These are phyloP conservation scores for Lactarius evosmus DNA, from an alignment of 768 basidiomycete species.

Conservation along the genomic window DNA sequence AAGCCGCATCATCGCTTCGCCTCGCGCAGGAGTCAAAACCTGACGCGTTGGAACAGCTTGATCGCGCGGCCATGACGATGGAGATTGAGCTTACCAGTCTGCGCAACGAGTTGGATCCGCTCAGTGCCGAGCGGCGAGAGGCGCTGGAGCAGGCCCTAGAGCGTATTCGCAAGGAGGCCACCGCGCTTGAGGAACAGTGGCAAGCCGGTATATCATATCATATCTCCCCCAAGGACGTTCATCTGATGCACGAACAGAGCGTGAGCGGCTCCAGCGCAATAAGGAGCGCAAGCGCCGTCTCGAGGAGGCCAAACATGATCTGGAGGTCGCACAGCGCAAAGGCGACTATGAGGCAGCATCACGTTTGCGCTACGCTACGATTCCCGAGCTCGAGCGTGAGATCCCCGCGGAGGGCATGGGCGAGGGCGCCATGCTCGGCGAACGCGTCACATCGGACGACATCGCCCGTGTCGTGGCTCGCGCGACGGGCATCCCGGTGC, in stretches of 20 bases:
- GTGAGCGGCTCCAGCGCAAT: constrained; percentile 61
- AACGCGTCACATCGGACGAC: constrained; percentile 84
- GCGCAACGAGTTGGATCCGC: constrained; percentile 83
- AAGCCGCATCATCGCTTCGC: constrained; percentile 82
- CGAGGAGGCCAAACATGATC: constrained; percentile 79
- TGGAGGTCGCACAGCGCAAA: constrained; percentile 85
- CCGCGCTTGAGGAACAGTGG: constrained; percentile 64
- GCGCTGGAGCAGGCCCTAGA: constrained; percentile 65
- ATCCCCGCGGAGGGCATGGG: constrained; percentile 53
- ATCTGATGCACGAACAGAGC: constrained; percentile 44
- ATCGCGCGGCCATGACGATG: constrained; percentile 79
- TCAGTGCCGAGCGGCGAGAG: constrained; percentile 68
- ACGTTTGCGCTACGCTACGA: constrained; percentile 77
- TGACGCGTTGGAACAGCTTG: constrained; percentile 75
- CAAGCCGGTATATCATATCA: constrained; percentile 51
- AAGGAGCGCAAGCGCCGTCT: constrained; percentile 62
- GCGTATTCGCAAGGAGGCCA: constrained; percentile 60
- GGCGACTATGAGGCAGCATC: constrained; percentile 85
- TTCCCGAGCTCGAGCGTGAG: constrained; percentile 73
- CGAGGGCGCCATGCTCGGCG: constrained; percentile 71
- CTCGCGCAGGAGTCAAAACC: constrained; percentile 89
- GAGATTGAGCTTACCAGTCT: constrained; percentile 89
- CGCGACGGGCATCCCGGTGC: constrained; percentile 87
- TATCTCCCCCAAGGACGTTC: not conserved
- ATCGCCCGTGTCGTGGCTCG: constrained; percentile 86